Conservation (phyloP, 345 rosid genomes). For the Bruguiera parviflora region DNA sequence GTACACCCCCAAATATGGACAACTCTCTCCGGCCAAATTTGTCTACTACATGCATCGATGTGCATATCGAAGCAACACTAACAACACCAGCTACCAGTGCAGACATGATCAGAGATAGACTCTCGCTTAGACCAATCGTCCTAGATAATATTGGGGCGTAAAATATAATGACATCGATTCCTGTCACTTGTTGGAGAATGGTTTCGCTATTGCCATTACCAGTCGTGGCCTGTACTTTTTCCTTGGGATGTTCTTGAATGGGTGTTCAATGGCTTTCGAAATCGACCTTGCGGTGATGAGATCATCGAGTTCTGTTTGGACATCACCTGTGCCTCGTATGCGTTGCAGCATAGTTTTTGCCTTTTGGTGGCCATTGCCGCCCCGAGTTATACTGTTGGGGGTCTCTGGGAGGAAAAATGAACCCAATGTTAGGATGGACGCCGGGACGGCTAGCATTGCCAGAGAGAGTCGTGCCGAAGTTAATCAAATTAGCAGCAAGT, state of each 20-base stretch:
- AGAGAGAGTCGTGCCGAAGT: constrained; percentile 65
- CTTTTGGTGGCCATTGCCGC: constrained; percentile 25
- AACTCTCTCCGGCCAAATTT: constrained; percentile 47
- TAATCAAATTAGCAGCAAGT: constrained; percentile 50
- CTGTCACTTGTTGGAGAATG: constrained; percentile 76
- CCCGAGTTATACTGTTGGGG: constrained; percentile 62
- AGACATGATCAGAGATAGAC: constrained; percentile 52
- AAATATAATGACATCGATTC: constrained; percentile 65
- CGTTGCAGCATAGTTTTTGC: constrained; percentile 50
- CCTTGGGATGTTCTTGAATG: constrained; percentile 38
- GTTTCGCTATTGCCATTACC: constrained; percentile 64
- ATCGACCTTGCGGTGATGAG: constrained; percentile 44
- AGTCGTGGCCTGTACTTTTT: constrained; percentile 62
- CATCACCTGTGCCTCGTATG: constrained; percentile 52
- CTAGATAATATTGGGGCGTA: constrained; percentile 68
- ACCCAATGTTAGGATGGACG: constrained; percentile 53
- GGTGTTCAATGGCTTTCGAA: constrained; percentile 28
- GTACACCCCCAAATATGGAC: constrained; percentile 53
- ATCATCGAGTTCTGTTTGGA: constrained; percentile 57
- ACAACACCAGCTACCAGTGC: constrained; percentile 48
- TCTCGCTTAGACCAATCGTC: constrained; percentile 63
- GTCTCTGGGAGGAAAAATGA: constrained; percentile 69
- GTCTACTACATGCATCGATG: constrained; percentile 62
- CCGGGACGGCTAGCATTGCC: constrained; percentile 62
- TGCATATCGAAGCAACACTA: constrained; percentile 34